A percentile compares a stretch with the other conserved stretches of the same genome.
phyloP scores from a whole-genome alignment of 805 yeast species.

The Pichia insulana region DNA sequence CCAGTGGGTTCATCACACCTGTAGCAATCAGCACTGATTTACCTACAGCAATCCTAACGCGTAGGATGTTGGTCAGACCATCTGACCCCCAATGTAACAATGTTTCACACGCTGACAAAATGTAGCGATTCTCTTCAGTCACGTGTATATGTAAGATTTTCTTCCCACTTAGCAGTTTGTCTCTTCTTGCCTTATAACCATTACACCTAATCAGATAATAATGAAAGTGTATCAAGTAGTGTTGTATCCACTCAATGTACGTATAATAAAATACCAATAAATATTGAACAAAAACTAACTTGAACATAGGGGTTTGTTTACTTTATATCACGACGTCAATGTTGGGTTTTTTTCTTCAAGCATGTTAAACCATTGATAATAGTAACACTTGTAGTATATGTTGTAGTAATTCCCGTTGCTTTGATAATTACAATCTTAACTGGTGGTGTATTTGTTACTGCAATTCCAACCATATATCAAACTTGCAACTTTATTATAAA shows the following conservation, averaged over 20 bases:
- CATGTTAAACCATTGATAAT: slow-evolving; percentile 19
- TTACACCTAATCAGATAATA: no score
- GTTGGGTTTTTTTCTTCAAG: slow-evolving; percentile 20
- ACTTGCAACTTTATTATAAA: slow-evolving; percentile 24
- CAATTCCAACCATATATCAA: slow-evolving; percentile 24
- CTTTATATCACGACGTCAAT: slow-evolving; percentile 16
- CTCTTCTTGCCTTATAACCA: no score
- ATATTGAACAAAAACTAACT: no score
- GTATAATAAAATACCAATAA: neutral
- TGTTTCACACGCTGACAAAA: no score
- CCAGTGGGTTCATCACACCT: no score
- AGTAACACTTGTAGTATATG: slow-evolving; percentile 15
- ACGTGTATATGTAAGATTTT: no score
- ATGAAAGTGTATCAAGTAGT: slow-evolving; percentile 4
- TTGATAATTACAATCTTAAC: slow-evolving; percentile 14
- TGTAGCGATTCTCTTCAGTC: no score
- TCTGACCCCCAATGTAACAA: no score
- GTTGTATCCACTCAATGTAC: slow-evolving; percentile 8
- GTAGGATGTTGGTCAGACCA: no score
- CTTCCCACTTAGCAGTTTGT: no score
- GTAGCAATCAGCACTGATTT: no score
- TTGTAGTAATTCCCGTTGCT: slow-evolving; percentile 12
- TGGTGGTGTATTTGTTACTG: slow-evolving; percentile 19
- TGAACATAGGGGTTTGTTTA: slow-evolving; percentile 21
- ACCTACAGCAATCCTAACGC: no score